A percentile compares a stretch with the other conserved stretches of the same genome.
Evolutionary conservation across 306 rosid genomes (phyloP).

Genomic region (Prunus mira): DNA sequence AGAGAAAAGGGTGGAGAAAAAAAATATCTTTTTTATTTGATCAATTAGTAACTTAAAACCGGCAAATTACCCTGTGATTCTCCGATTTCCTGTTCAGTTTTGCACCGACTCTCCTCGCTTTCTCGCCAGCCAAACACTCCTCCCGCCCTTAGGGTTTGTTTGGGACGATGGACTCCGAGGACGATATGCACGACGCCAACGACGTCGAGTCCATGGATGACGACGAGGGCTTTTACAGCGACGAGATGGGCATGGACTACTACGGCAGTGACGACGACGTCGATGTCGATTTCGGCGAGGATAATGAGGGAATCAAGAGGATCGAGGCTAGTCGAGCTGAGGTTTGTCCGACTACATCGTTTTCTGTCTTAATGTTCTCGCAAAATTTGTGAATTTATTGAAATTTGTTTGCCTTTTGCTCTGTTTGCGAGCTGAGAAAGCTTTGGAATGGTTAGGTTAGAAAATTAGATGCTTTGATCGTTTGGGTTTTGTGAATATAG

Average conservation of each 20-base stretch:
- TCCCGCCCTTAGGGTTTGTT: background rate
- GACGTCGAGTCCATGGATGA: conserved; percentile 53
- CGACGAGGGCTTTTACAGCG: conserved; percentile 84
- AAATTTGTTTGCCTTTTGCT: background rate
- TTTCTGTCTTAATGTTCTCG: background rate
- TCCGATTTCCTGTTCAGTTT: background rate
- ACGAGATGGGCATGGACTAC: conserved; percentile 49
- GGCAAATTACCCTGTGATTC: background rate
- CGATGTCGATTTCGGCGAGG: conserved; percentile 27
- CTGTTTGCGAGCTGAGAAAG: background rate
- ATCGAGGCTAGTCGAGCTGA: conserved; percentile 61
- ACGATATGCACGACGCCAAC: conserved; percentile 86
- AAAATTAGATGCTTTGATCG: background rate
- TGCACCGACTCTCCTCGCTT: background rate
- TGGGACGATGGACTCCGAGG: conserved; percentile 71
- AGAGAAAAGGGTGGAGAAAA: background rate
- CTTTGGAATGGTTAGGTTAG: background rate
- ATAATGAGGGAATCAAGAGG: conserved; percentile 46
- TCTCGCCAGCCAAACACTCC: background rate
- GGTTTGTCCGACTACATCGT: conserved; percentile 28
- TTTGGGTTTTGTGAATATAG: background rate
- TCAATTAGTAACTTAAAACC: background rate
- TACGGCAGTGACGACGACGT: conserved; percentile 43
- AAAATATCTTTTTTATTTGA: background rate
- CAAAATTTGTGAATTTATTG: background rate